Evolutionary conservation across 2,329 filamentous ascomycete species (phyloP).

Genomic region (Fusarium udum): DNA sequence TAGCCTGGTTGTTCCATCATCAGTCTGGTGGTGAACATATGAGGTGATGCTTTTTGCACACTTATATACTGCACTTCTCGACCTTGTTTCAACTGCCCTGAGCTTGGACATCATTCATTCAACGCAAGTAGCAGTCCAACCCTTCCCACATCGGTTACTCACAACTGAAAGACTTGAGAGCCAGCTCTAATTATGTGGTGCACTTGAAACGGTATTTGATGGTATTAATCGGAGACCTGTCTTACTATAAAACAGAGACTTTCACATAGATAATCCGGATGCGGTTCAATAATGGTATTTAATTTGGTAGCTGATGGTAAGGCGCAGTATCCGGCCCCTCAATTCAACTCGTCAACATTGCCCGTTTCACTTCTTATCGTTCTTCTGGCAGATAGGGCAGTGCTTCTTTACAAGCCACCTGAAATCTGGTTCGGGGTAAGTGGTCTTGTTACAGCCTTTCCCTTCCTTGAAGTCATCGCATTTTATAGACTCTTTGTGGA

Average conservation of each 20-base stretch:
- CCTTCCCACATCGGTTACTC: background rate
- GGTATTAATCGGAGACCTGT: fast-evolving
- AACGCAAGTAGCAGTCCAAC: background rate
- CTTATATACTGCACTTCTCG: fast-evolving
- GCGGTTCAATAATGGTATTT: background rate
- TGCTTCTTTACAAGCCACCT: background rate
- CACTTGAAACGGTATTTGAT: background rate
- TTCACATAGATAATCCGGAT: no score
- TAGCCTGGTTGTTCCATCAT: background rate
- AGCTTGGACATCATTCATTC: fast-evolving
- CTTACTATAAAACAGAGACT: background rate
- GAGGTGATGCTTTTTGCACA: no score
- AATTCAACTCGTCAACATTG: no score
- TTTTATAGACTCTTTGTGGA: background rate
- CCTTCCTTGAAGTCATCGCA: background rate
- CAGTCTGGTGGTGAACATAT: background rate
- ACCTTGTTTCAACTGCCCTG: fast-evolving
- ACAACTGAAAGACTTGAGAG: no score
- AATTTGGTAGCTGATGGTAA: background rate
- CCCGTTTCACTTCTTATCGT: background rate
- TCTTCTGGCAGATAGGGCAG: no score
- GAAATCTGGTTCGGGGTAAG: background rate
- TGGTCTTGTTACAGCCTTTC: fast-evolving
- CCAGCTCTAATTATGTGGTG: background rate
- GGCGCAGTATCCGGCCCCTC: no score